A percentile compares a stretch with the other conserved stretches of the same genome.
These are phyloP conservation scores for Pseudocercospora macadamiae DNA, from an alignment of 2,329 filamentous ascomycete species.

Conservation along the genomic window DNA sequence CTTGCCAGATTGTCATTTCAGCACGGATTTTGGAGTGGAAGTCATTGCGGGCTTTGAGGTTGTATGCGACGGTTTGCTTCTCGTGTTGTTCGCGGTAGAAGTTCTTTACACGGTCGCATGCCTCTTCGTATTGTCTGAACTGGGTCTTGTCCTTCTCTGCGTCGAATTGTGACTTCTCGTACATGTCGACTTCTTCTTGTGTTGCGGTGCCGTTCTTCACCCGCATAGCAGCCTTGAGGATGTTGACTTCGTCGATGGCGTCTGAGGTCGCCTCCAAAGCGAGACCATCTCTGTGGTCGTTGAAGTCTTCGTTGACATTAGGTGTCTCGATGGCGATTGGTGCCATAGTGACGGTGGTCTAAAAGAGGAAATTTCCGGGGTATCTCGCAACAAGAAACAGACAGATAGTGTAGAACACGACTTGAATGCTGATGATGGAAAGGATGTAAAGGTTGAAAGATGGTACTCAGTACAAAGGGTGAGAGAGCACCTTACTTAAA, in stretches of 20 bases:
- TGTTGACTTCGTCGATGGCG: constrained; percentile 62
- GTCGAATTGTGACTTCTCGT: constrained; percentile 69
- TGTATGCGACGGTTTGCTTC: constrained; percentile 80
- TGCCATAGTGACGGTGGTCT: constrained; percentile 43
- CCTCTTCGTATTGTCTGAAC: constrained; percentile 81
- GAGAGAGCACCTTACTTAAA: constrained; percentile 11
- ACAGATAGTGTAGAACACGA: background rate
- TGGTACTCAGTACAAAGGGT: constrained; percentile 1
- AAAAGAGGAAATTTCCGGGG: background rate
- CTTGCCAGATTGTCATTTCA: constrained; percentile 85
- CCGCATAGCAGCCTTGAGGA: constrained; percentile 59
- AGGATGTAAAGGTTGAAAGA: constrained; percentile 3
- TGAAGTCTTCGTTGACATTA: constrained; percentile 48
- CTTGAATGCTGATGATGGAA: constrained; percentile 28
- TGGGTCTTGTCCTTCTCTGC: constrained; percentile 75
- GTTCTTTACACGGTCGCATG: constrained; percentile 80
- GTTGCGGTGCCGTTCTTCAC: constrained; percentile 51
- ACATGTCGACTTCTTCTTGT: constrained; percentile 52
- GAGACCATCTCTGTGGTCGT: constrained; percentile 57
- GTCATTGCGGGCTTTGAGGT: constrained; percentile 74
- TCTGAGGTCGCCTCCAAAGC: constrained; percentile 63
- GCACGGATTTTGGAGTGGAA: constrained; percentile 70
- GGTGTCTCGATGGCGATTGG: constrained; percentile 49
- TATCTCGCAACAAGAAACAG: background rate
- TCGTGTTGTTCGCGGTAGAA: constrained; percentile 77